phyloP scores from a whole-genome alignment of 139 green algal species.

The Asterochloris erici region DNA sequence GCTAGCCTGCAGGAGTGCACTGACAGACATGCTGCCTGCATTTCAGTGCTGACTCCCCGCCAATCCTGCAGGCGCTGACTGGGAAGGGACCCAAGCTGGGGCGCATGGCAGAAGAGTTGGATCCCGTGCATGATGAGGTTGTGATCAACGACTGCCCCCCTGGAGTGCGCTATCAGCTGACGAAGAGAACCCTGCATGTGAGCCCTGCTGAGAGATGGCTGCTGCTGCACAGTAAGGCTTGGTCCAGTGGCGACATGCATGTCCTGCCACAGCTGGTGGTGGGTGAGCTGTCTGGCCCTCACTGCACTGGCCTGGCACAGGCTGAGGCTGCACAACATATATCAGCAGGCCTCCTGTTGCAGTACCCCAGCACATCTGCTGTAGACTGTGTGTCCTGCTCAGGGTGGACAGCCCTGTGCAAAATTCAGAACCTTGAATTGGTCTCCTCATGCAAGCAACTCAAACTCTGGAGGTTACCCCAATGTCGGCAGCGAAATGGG shows the following conservation, averaged over 20 bases:
- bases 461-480: neutral
- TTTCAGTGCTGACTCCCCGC: neutral
- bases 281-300: too few species aligned
- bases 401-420: neutral
- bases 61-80: too few species aligned
- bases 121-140: constrained; percentile 25
- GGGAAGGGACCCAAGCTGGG: neutral
- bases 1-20: too few species aligned
- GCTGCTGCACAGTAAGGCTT: too few species aligned
- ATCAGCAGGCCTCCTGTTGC: too few species aligned
- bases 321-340: neutral
- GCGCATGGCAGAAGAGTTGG: neutral
- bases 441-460: neutral
- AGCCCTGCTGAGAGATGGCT: too few species aligned
- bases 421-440: neutral
- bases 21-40: too few species aligned
- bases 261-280: too few species aligned
- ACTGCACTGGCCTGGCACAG: too few species aligned
- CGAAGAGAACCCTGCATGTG: constrained; percentile 23
- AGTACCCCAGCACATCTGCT: too few species aligned
- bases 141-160: constrained; percentile 49
- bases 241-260: neutral
- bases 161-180: constrained; percentile 38
- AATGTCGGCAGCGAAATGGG: neutral
- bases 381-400: too few species aligned